Evolutionary conservation across 805 yeast species (phyloP), one percentile per base, ranked within the genome.

Genomic region (Phaffomyces antillensis): DNA sequence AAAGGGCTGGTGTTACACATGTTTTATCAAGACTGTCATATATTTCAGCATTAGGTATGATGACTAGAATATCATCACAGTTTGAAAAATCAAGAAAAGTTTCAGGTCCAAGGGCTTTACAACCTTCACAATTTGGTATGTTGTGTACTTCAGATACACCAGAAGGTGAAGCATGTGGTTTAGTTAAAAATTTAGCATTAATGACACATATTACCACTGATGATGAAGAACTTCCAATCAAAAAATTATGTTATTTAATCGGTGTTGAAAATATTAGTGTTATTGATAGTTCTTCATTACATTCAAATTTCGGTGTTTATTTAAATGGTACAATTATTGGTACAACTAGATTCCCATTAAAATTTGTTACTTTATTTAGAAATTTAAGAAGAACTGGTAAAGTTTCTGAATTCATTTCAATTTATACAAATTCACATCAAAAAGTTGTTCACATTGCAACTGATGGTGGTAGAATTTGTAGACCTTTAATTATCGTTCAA

Each of bases 191-290:
- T 62, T 72, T 93, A 63, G 99, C 99, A 2, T 73, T 93, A 39
- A 93, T 93, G 99, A 93, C 99, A 11, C 99, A 93, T 66, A 93
- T 93, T 59, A 93, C 99, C 5, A 91, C 99, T 1, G 99, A 93
- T 66, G 97, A 88, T 56, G 99, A 93, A 64, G 97, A 91, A 58
- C 86, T 74, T 10, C 98, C 99, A 16, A 79, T 93, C 35, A 77
- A 74, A 50, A 77, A 76, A 44, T 69, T 90, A 31, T 88, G 97
- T 58, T 85, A 71, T 54, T 68, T 83, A 25, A 71, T 93, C 43
- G 99, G 99, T 51, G 93, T 90, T 50, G 99, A 93, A 65, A 85
- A 86, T 56, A 83, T 91, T 34, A 71, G 81, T 39, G 73, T 81
- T 36, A 75, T 88, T 10, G 96, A 91, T 56, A 87, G 95, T 44